Percentiles rank a stretch among this genome's conserved stretches.
Evolutionary conservation across 257 asterid genomes (phyloP).

Genomic region (Verbena officinalis): DNA sequence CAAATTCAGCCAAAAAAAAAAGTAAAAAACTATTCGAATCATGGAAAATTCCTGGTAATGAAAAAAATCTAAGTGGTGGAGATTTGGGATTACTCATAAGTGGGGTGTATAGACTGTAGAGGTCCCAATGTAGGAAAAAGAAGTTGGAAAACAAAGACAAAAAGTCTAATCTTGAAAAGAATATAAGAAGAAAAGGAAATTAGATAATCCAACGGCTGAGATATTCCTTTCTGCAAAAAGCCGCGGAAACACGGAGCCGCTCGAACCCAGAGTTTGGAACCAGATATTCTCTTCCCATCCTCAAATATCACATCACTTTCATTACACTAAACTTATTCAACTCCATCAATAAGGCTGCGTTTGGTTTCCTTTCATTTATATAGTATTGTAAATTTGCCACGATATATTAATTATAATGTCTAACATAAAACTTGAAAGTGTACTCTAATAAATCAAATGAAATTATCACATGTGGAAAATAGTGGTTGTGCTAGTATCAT

Average conservation of each 20-base stretch:
- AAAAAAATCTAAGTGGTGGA: conserved; percentile 3
- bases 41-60: neutral
- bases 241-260: conserved; percentile 75
- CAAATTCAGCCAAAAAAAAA: too few species aligned
- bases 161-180: conserved; percentile 25
- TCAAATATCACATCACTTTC: conserved; percentile 32
- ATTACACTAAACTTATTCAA: conserved; percentile 13
- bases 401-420: too few species aligned
- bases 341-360: conserved; percentile 25
- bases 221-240: conserved; percentile 27
- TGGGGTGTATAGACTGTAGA: neutral
- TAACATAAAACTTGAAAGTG: too few species aligned
- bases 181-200: conserved; percentile 3
- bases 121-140: conserved; percentile 16
- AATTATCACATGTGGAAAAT: too few species aligned
- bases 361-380: too few species aligned
- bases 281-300: conserved; percentile 38
- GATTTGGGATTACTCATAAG: neutral
- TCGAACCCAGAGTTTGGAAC: conserved; percentile 64
- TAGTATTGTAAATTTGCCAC: too few species aligned
- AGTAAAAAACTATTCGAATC: too few species aligned
- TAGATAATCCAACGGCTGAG: conserved; percentile 42
- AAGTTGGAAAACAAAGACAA: conserved; percentile 23
- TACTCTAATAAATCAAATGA: too few species aligned
- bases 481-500: neutral